phyloP scores from a whole-genome alignment of 2,329 filamentous ascomycete genomes.

The Blumeria hordei region DNA sequence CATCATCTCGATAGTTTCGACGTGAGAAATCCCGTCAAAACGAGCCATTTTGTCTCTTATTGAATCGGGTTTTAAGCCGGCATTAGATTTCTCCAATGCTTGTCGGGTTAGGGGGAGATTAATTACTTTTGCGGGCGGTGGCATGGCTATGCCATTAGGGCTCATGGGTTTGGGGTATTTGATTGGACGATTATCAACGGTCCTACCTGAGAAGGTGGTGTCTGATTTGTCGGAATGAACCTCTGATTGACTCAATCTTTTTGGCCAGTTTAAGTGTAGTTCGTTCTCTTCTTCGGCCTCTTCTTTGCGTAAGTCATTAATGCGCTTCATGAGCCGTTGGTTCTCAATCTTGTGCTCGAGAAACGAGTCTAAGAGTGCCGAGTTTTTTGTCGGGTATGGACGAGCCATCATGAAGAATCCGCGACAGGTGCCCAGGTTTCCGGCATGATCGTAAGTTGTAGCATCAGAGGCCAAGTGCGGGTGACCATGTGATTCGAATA shows the following conservation, averaged over 20 bases:
- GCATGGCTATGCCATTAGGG: conserved; percentile 29
- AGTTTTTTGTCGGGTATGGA: conserved; percentile 74
- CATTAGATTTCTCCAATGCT: conserved; percentile 50
- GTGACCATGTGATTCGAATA: conserved; percentile 84
- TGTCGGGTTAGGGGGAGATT: conserved; percentile 53
- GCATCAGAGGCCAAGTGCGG: conserved; percentile 58
- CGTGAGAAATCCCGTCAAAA: conserved; percentile 51
- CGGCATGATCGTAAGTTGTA: conserved; percentile 35
- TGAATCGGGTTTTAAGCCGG: conserved; percentile 43
- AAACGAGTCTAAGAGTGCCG: conserved; percentile 69
- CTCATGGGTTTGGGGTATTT: conserved; percentile 13
- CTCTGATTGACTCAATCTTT: conserved; percentile 32
- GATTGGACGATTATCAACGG: conserved; percentile 9
- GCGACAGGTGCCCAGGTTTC: conserved; percentile 44
- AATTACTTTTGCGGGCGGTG: conserved; percentile 39
- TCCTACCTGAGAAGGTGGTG: conserved; percentile 7
- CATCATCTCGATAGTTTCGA: conserved; percentile 79
- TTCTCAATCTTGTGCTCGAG: conserved; percentile 95
- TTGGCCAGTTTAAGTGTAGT: conserved; percentile 33
- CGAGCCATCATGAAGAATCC: conserved; percentile 87
- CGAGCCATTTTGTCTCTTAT: conserved; percentile 68
- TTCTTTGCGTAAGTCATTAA: conserved; percentile 63
- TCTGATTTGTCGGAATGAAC: conserved; percentile 20
- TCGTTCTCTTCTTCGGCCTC: conserved; percentile 59
- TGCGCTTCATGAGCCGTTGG: conserved; percentile 60